Evolutionary conservation across 305 asterid species (phyloP).

Genomic region (Andrographis paniculata): DNA sequence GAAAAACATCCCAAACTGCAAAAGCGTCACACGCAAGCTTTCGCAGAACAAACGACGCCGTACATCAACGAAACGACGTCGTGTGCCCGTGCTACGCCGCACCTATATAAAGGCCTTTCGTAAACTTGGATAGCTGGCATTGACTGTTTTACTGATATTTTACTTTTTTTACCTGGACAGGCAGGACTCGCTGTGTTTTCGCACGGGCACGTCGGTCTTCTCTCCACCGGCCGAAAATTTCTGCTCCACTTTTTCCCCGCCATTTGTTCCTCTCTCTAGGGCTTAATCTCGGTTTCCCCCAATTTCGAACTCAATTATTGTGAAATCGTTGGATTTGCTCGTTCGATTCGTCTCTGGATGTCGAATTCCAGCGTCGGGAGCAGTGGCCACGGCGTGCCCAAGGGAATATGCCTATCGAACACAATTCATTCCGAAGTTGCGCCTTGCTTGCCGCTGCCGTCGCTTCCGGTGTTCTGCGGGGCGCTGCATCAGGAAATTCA

Average conservation of each 20-base stretch:
- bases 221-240: conserved; percentile 20
- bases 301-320: conserved; percentile 25
- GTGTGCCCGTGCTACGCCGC: no score
- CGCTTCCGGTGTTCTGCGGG: conserved; percentile 94
- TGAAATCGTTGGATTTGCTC: conserved; percentile 13
- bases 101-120: no score
- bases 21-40: no score
- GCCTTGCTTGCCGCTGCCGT: conserved; percentile 78
- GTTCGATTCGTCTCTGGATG: conserved; percentile 30
- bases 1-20: no score
- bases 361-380: conserved; percentile 32
- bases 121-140: no score
- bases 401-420: conserved; percentile 72
- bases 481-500: conserved; percentile 72
- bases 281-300: conserved; percentile 26
- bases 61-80: no score
- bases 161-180: conserved; percentile 22
- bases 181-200: no score
- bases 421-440: conserved; percentile 90
- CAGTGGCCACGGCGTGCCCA: conserved; percentile 39
- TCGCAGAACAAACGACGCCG: no score
- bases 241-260: conserved; percentile 55
- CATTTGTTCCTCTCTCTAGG: conserved; percentile 75
- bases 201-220: conserved; percentile 1
- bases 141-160: conserved; percentile 13